phyloP scores from a whole-genome alignment of 306 rosid genomes.

The Comarum palustre region DNA sequence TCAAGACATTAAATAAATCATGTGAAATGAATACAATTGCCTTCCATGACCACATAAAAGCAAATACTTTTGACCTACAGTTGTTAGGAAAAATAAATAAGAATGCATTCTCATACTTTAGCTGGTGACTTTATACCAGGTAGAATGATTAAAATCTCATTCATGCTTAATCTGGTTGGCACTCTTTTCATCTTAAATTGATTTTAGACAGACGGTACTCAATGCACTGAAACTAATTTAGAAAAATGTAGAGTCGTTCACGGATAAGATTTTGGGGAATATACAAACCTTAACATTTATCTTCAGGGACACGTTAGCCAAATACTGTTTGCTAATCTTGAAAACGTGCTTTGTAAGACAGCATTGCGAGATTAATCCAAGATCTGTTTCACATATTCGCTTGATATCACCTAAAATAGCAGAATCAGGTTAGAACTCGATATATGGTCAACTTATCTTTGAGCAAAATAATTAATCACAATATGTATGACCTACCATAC shows the following conservation, averaged over 20 bases:
- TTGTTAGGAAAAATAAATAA: neutral
- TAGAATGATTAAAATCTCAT: neutral
- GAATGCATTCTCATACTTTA: neutral
- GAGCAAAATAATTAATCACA: neutral
- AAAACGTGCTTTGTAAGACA: constrained; percentile 91
- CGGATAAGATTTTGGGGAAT: constrained; percentile 8
- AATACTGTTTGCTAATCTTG: constrained; percentile 80
- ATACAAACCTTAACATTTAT: constrained; percentile 83
- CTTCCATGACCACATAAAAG: neutral
- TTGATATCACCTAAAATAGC: constrained; percentile 74
- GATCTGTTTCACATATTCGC: constrained; percentile 90
- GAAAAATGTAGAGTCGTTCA: neutral
- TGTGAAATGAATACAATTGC: neutral
- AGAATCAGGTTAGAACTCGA: constrained; percentile 16
- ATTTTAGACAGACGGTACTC: neutral
- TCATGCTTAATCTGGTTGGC: neutral
- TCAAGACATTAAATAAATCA: neutral
- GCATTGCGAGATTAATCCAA: constrained; percentile 84
- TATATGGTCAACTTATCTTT: neutral
- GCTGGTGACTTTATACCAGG: neutral
- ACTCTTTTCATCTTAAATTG: neutral
- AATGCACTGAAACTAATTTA: neutral
- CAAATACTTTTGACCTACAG: neutral
- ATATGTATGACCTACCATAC: constrained; percentile 47
- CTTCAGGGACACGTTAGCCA: constrained; percentile 89